Evolutionary conservation across 192 early-diverging fungal species (phyloP), one percentile per base, ranked within the genome.

Genomic region (Podila epigama): DNA sequence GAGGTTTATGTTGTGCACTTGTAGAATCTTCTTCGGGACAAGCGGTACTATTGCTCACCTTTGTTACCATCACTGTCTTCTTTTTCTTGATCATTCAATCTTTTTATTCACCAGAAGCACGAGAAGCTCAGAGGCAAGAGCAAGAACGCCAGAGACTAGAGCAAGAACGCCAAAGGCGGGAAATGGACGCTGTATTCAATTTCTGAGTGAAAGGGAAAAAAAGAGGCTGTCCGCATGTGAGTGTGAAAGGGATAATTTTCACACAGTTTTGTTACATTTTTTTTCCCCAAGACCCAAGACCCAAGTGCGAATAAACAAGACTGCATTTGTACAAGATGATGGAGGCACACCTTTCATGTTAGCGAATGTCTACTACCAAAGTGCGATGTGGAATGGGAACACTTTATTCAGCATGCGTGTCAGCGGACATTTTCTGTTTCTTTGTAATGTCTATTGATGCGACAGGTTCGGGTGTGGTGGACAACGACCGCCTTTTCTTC

Each of bases 91-190:
- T 1, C 27, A 6, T 20, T 28, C 27, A 7, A 27, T 58, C 4
- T 18, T 20, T 12, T 9, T 31, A 12, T 16, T 32, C 27, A 2
- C 60, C 42, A 77, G 73, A 68, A 35, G 73, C 73, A 12, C 66
- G 73, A 9, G 60, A 77, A 3, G 66, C 66, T 3, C 73, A 77
- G 31, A 44, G 73, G 34, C 70, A 66, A 52, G 70, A 75, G 20
- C 63, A 75, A 27, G 44, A 41, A 18, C 57, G 58, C 20, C 63
- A 60, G 41, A 60, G 69, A 13, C 50, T 66, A 36, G 70, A 75
- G 4, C 33, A 62, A n/a, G 27, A 33, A 12, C 60, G 44, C 16
- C 42, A 65, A 20, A 51, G 63, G 3, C 50, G 55, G 52, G 51
- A 34, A 4, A 59, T 59, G 60, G 73, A 77, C 35, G 65, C 55